These are phyloP conservation scores for Penicillium waksmanii DNA, from an alignment of 495 filamentous ascomycete genomes.

Conservation along the genomic window DNA sequence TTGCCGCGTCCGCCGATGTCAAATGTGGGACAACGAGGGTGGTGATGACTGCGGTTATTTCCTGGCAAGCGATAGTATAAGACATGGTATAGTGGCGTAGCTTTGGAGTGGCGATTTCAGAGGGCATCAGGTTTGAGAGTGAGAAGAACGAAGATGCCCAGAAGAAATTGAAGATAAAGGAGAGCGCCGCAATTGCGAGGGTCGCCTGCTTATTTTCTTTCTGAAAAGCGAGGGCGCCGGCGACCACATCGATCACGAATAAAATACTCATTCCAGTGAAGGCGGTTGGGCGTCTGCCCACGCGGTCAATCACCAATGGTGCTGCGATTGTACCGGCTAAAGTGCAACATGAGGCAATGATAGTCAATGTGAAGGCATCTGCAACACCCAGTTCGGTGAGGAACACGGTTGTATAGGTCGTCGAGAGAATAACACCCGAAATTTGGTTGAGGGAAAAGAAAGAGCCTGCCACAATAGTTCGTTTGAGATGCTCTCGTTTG, in stretches of 20 bases:
- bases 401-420: slow-evolving; percentile 43
- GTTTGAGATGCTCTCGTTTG: slow-evolving; percentile 34
- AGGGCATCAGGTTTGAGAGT: slow-evolving; percentile 39
- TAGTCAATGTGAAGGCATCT: slow-evolving; percentile 37
- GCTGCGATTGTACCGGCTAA: slow-evolving; percentile 42
- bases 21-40: slow-evolving; percentile 41
- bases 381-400: slow-evolving; percentile 36
- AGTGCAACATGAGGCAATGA: slow-evolving; percentile 44
- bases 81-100: slow-evolving; percentile 46
- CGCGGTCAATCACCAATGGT: slow-evolving; percentile 41
- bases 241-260: slow-evolving; percentile 32
- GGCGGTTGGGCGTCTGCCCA: slow-evolving; percentile 42
- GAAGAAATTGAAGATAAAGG: slow-evolving; percentile 46
- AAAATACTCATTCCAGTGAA: slow-evolving; percentile 37
- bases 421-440: slow-evolving; percentile 44
- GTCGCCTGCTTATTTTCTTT: slow-evolving; percentile 20
- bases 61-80: slow-evolving; percentile 43
- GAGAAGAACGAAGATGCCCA: slow-evolving; percentile 43
- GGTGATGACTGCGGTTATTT: slow-evolving; percentile 42
- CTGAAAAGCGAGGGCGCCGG: slow-evolving; percentile 36
- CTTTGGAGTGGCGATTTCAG: slow-evolving; percentile 47
- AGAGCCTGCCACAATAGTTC: slow-evolving; percentile 40
- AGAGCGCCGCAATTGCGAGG: slow-evolving; percentile 31
- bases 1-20: slow-evolving; percentile 43
- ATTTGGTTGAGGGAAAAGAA: slow-evolving; percentile 47